Evolutionary conservation across 148 eudicot species (phyloP).

Genomic region (Rhododendron ferrugineum): DNA sequence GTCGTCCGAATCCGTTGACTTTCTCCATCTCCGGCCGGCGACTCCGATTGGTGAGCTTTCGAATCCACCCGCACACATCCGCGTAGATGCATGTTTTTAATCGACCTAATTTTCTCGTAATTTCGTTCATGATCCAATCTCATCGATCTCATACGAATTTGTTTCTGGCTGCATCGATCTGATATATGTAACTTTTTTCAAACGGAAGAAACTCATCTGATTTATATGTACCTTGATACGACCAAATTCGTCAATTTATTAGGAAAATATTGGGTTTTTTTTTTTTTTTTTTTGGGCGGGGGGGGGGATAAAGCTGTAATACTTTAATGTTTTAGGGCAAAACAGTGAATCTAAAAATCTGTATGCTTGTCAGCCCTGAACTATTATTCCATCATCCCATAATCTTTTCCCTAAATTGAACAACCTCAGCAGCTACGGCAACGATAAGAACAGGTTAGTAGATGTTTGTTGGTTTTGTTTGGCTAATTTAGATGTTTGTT

Average conservation of each 20-base stretch:
- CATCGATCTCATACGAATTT: not conserved
- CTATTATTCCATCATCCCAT: not conserved
- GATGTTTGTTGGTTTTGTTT: not conserved
- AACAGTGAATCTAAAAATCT: not conserved
- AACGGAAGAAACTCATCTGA: no score
- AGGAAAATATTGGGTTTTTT: not conserved
- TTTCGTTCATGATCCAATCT: not conserved
- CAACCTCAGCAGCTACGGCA: not conserved
- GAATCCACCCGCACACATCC: not conserved
- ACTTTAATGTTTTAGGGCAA: not conserved
- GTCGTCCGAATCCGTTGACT: not conserved
- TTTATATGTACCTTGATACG: not conserved
- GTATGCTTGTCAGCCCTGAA: not conserved
- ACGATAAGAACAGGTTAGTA: not conserved
- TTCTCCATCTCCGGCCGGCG: constrained; percentile 13
- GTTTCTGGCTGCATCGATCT: not conserved
- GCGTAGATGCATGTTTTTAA: not conserved
- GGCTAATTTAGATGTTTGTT: not conserved
- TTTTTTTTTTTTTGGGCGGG: no score
- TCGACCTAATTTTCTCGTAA: not conserved
- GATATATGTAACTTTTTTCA: not conserved
- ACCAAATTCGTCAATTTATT: not conserved
- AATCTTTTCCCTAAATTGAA: not conserved
- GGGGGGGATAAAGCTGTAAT: not conserved
- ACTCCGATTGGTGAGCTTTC: constrained; percentile 7